Evolutionary conservation across 139 green algal genomes (phyloP), one percentile per base, ranked within the genome.

Genomic region (Chlamydomonas eustigma): DNA sequence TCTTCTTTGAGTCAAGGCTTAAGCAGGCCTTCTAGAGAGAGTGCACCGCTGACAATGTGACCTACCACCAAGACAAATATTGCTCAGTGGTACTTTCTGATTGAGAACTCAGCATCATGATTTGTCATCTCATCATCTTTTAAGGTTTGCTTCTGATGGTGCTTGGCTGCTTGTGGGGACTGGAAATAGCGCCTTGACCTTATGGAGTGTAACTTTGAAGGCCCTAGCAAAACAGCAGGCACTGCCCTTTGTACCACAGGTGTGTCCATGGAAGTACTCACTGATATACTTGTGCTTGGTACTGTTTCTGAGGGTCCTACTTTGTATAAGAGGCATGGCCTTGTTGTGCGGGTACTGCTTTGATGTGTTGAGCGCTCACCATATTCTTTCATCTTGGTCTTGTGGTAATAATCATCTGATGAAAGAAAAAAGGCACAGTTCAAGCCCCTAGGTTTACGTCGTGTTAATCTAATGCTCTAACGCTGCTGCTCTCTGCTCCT

Each of bases 91-190:
- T n/a, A n/a, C n/a, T n/a, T n/a, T 18, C 44, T 58, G 44, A 58
- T 18, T 18, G 12, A 28, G 44, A 58, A 58, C 18, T 58, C 12
- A 28, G 18, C 18, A 18, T 58, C 44, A 12, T 72, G 28, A 25
- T 32, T 37, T 72, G n/a, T 44, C 18, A 39, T 32, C 4, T 39
- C 4, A 3, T 72, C 35, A 72, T 69, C n/a, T 33, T 8, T 37
- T 69, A 5, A 72, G 76, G 37, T 80, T 80, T 50, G 76, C 74
- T 30, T 1, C 33, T 30, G 66, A 44, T 32, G 76, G 76, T 50
- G 52, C 50, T 50, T 80, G 76, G 76, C 67, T 80, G 64, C n/a
- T 80, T 18, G 44, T 58, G 44, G 44, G 44, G 44, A 58, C 44
- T 18, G 44, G 74, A 63, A 44, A 34, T 35, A 71, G 65, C 30